Conservation (phyloP, 495 filamentous ascomycete genomes). For the Viridothelium virens region DNA sequence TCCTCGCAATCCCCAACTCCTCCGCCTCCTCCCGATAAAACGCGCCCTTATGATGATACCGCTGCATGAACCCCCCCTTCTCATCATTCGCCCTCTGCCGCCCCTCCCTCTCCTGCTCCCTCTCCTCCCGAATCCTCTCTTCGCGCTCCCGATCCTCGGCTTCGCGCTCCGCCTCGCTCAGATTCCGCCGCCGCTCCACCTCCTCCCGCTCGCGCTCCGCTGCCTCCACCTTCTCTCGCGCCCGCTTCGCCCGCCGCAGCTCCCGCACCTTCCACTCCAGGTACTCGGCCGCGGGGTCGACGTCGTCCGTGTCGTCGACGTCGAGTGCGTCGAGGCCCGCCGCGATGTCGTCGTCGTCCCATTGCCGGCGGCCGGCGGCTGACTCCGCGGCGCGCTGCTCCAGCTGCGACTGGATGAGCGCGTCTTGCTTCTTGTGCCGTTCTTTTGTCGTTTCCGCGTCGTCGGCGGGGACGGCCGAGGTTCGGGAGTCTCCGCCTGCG, state of each 20-base stretch:
- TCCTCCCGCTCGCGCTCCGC: constrained; percentile 83
- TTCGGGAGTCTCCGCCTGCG: constrained; percentile 26
- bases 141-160: constrained; percentile 78
- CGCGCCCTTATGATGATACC: constrained; percentile 94
- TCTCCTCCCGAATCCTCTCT: constrained; percentile 72
- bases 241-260: constrained; percentile 75
- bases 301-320: constrained; percentile 76
- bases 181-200: constrained; percentile 76
- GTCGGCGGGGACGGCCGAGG: constrained; percentile 40
- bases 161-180: constrained; percentile 79
- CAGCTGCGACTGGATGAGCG: constrained; percentile 80
- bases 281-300: constrained; percentile 82
- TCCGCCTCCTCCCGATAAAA: constrained; percentile 74
- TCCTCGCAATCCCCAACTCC: constrained; percentile 61
- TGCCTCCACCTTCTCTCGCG: constrained; percentile 73
- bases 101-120: constrained; percentile 63
- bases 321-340: constrained; percentile 45
- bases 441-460: constrained; percentile 43
- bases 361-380: constrained; percentile 66
- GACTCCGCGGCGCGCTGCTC: constrained; percentile 68
- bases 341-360: constrained; percentile 72
- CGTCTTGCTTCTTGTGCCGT: constrained; percentile 60
- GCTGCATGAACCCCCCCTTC: constrained; percentile 86
- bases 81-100: constrained; percentile 72
- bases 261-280: constrained; percentile 94